A percentile compares a stretch with the other conserved stretches of the same genome.
phyloP scores from a whole-genome alignment of 176 grass and related monocot species.

The Juncus inflexus region DNA sequence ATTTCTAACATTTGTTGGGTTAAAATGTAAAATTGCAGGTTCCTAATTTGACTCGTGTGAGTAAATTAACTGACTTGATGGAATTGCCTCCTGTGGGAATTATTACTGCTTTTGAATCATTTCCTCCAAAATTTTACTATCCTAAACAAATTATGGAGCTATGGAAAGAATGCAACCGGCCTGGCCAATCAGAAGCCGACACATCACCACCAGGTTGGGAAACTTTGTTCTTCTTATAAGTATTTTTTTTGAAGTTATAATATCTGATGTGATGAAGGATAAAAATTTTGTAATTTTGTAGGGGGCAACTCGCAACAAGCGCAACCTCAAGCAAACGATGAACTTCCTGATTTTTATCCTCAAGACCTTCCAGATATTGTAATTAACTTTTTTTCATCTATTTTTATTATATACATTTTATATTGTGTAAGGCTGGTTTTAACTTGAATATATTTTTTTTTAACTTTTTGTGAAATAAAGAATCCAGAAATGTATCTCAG shows the following conservation, averaged over 20 bases:
- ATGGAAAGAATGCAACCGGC: slow-evolving; percentile 52
- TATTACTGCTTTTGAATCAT: slow-evolving; percentile 36
- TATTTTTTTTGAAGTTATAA: too few species aligned
- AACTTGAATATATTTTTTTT: slow-evolving; percentile 14
- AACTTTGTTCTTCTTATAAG: too few species aligned
- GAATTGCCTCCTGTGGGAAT: slow-evolving; percentile 50
- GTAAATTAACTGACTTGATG: slow-evolving; percentile 57
- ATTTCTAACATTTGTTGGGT: too few species aligned
- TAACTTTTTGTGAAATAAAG: slow-evolving; percentile 34
- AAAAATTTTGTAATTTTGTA: slow-evolving; percentile 25
- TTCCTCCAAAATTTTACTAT: slow-evolving; percentile 49
- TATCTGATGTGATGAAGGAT: neutral
- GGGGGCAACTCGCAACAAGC: slow-evolving; percentile 34
- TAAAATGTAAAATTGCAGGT: neutral
- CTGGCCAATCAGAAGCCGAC: slow-evolving; percentile 24
- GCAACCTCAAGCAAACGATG: slow-evolving; percentile 35
- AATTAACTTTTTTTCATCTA: slow-evolving; percentile 5
- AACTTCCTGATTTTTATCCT: slow-evolving; percentile 31
- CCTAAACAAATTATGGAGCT: slow-evolving; percentile 55
- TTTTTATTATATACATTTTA: slow-evolving; percentile 19
- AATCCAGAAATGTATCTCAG: slow-evolving; percentile 40
- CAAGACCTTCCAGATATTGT: slow-evolving; percentile 44
- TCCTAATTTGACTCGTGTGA: slow-evolving; percentile 22
- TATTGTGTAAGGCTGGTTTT: slow-evolving; percentile 6
- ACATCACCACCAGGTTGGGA: slow-evolving; percentile 42